phyloP scores from a whole-genome alignment of 2,329 filamentous ascomycete species.

The Capronia americana region DNA sequence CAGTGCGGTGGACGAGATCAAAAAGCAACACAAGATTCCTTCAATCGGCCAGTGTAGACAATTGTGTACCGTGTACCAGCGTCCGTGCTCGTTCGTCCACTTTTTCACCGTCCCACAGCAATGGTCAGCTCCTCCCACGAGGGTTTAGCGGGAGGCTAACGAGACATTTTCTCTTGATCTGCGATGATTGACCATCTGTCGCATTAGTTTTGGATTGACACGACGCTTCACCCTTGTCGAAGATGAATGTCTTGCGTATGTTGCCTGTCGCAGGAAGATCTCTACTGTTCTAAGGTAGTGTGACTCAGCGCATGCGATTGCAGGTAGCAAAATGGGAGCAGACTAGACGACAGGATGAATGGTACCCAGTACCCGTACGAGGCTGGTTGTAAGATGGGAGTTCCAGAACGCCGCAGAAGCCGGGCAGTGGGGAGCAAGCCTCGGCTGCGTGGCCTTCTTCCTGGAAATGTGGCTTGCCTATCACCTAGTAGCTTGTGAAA shows the following conservation, averaged over 20 bases:
- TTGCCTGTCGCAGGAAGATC: neutral
- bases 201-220: neutral
- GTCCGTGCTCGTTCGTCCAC: neutral
- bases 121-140: neutral
- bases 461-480: slow-evolving; percentile 29
- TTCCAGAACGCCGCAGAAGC: slow-evolving; percentile 33
- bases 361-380: too few species aligned
- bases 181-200: neutral
- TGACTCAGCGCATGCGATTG: neutral
- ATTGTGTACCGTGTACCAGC: neutral
- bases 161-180: slow-evolving; percentile 1
- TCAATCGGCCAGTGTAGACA: neutral
- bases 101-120: neutral
- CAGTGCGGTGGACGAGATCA: neutral
- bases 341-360: neutral
- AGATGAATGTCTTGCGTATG: neutral
- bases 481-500: neutral
- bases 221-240: neutral
- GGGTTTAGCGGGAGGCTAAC: neutral
- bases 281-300: neutral
- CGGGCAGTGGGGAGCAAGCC: slow-evolving; percentile 15
- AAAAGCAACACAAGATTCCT: neutral
- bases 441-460: neutral
- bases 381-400: neutral
- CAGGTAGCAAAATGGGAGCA: neutral